Evolutionary conservation across 208 protist species (phyloP).

Genomic region (Leishmania martiniquensis): DNA sequence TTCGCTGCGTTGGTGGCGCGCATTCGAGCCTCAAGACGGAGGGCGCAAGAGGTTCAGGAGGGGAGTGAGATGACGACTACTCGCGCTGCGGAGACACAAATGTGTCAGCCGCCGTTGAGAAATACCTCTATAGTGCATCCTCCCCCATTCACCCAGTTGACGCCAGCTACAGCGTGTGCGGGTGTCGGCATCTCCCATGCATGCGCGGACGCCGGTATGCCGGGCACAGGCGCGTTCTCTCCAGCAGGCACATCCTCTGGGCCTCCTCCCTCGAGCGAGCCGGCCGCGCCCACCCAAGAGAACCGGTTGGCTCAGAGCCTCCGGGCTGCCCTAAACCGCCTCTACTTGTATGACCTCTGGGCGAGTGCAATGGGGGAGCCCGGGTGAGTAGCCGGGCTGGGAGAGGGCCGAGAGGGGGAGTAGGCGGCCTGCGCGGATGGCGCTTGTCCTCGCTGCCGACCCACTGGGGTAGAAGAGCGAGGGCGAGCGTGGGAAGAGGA

Average conservation of each 20-base stretch:
- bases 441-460: background rate
- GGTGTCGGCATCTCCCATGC: background rate
- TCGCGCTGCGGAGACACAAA: background rate
- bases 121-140: background rate
- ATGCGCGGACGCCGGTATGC: background rate
- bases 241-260: background rate
- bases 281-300: background rate
- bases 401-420: background rate
- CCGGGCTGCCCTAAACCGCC: constrained; percentile 16
- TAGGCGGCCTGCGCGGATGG: background rate
- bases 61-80: background rate
- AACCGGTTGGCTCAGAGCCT: constrained; percentile 18
- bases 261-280: background rate
- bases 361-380: background rate
- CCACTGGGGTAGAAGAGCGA: background rate
- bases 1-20: constrained; percentile 27
- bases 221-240: background rate
- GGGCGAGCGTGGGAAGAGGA: background rate
- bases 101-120: background rate
- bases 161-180: background rate
- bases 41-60: background rate
- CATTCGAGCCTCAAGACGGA: constrained; percentile 22
- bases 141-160: background rate
- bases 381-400: background rate
- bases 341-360: constrained; percentile 26